These are phyloP conservation scores for Taiozyma sp. DNA, from an alignment of 1,139 yeast genomes.

Conservation along the genomic window DNA sequence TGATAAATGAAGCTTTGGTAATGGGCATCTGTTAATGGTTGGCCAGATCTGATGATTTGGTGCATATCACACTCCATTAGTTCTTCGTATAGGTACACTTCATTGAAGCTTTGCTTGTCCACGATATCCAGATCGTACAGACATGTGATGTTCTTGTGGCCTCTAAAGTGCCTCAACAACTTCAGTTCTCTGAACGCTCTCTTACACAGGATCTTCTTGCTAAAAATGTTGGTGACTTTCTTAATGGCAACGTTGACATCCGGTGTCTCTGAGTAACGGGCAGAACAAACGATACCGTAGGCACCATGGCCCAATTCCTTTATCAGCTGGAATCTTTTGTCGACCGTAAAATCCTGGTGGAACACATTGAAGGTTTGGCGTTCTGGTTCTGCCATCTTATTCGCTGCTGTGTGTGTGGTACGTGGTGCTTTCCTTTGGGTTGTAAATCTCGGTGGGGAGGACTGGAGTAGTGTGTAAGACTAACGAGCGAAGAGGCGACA, in stretches of 20 bases:
- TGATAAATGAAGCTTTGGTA: constrained; percentile 92
- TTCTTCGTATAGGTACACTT: constrained; percentile 88
- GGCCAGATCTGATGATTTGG: constrained; percentile 91
- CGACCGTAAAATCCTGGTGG: constrained; percentile 88
- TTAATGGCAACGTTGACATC: constrained; percentile 89
- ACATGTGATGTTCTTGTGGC: constrained; percentile 90
- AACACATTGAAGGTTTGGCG: constrained; percentile 58
- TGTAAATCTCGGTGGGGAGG: neutral
- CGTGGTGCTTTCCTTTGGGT: neutral
- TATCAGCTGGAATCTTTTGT: constrained; percentile 76
- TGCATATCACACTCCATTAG: constrained; percentile 98
- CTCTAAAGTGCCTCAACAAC: constrained; percentile 84
- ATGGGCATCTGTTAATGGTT: constrained; percentile 91
- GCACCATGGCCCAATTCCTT: constrained; percentile 97
- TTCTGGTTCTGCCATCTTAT: constrained; percentile 25
- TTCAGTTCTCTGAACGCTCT: constrained; percentile 87
- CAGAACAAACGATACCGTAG: constrained; percentile 93
- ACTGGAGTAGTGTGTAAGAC: neutral
- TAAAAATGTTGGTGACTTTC: constrained; percentile 88
- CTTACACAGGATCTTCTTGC: constrained; percentile 83
- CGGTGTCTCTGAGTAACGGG: constrained; percentile 69
- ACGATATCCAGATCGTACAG: constrained; percentile 91
- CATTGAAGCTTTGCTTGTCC: constrained; percentile 78
- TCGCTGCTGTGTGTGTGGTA: neutral
- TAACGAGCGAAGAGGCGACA: neutral